phyloP scores from a whole-genome alignment of 2,329 filamentous ascomycete genomes.

The Fusarium newnesense region DNA sequence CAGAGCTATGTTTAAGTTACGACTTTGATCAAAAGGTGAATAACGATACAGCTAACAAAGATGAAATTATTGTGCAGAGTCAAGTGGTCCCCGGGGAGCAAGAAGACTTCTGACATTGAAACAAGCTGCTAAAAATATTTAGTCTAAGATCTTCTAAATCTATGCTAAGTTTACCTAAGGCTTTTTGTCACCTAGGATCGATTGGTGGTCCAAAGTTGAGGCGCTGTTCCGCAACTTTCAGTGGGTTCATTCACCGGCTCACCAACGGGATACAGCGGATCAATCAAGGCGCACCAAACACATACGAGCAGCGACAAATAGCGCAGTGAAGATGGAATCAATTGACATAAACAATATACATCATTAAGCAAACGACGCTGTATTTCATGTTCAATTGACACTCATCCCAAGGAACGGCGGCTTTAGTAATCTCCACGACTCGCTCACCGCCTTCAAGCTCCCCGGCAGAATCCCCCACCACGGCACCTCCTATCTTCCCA shows the following conservation, averaged over 20 bases:
- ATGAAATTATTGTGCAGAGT: neutral
- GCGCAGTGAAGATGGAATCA: neutral
- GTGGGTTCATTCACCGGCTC: neutral
- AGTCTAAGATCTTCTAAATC: too few species aligned
- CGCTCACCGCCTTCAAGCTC: slow-evolving; percentile 37
- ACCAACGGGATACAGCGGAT: neutral
- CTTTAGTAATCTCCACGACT: slow-evolving; percentile 14
- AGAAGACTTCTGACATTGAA: too few species aligned
- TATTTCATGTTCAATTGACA: neutral
- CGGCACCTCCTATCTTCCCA: slow-evolving; percentile 37
- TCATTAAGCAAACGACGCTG: neutral
- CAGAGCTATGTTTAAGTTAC: neutral
- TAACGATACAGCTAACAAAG: neutral
- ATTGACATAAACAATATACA: neutral
- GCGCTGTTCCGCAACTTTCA: neutral
- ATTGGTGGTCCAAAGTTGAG: neutral
- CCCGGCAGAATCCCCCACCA: slow-evolving; percentile 41
- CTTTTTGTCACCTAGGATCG: too few species aligned
- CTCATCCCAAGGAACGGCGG: neutral
- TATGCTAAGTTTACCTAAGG: too few species aligned
- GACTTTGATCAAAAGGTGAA: neutral
- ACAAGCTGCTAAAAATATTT: too few species aligned
- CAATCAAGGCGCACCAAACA: neutral
- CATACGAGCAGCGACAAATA: neutral
- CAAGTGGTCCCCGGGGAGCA: too few species aligned